Percentiles rank a stretch among this genome's conserved stretches.
phyloP scores from a whole-genome alignment of 805 yeast genomes.

The Yarrowia phangngaensis region DNA sequence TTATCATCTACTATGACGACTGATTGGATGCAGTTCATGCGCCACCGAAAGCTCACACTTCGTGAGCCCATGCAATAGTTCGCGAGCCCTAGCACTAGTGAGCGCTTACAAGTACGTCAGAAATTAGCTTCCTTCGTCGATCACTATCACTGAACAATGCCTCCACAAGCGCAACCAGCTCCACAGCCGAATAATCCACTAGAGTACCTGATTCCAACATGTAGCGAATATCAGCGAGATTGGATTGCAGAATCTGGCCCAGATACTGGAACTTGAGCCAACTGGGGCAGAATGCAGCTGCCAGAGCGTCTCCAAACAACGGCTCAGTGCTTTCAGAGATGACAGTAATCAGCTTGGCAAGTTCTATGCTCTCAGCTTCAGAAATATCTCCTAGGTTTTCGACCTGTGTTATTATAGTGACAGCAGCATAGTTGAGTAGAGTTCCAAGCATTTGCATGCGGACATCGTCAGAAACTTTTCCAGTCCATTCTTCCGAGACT shows the following conservation, averaged over 20 bases:
- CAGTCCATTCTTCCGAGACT: slow-evolving; percentile 28
- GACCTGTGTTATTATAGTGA: slow-evolving; percentile 30
- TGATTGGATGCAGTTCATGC: too few relatives aligned
- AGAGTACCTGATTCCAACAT: slow-evolving; percentile 35
- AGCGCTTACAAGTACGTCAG: slow-evolving; percentile 29
- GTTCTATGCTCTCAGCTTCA: slow-evolving; percentile 34
- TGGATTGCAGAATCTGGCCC: slow-evolving; percentile 37
- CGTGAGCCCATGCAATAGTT: too few relatives aligned
- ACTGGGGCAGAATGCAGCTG: slow-evolving; percentile 37
- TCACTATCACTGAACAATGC: slow-evolving; percentile 40
- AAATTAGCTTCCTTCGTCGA: slow-evolving; percentile 34
- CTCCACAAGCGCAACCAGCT: slow-evolving; percentile 36
- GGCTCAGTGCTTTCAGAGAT: slow-evolving; percentile 10
- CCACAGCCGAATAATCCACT: slow-evolving; percentile 38
- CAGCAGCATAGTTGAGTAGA: slow-evolving; percentile 34
- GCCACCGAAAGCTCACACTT: too few relatives aligned
- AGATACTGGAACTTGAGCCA: slow-evolving; percentile 42
- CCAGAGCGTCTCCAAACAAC: slow-evolving; percentile 18
- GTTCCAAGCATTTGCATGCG: slow-evolving; percentile 29
- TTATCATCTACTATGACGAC: too few relatives aligned
- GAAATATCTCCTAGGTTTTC: slow-evolving; percentile 36
- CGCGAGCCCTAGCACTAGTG: too few relatives aligned
- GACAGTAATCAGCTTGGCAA: slow-evolving; percentile 29
- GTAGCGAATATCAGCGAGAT: slow-evolving; percentile 36
- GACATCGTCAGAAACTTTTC: slow-evolving; percentile 3